Evolutionary conservation across 495 filamentous ascomycete species (phyloP).

Genomic region (Podospora tetraspora): DNA sequence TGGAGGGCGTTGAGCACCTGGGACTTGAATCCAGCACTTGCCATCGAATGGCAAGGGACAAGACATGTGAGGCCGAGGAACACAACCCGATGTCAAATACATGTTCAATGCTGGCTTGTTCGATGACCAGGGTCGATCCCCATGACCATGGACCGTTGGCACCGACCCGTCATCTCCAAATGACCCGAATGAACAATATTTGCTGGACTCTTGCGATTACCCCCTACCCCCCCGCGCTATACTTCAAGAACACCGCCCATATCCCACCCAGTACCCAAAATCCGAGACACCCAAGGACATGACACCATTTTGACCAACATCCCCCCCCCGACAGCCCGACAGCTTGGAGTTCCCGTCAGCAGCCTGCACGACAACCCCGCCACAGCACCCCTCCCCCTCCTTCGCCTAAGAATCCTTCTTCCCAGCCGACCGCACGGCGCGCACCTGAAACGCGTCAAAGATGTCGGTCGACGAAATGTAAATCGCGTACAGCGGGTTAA

Average conservation of each 20-base stretch:
- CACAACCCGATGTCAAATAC: background rate
- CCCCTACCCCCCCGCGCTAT: background rate
- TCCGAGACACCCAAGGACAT: background rate
- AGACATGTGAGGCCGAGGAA: background rate
- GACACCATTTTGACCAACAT: background rate
- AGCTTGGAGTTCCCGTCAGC: background rate
- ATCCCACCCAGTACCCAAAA: background rate
- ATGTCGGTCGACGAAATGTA: slow-evolving; percentile 60
- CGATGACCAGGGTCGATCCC: too few relatives aligned
- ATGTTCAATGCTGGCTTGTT: background rate
- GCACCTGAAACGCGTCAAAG: slow-evolving; percentile 47
- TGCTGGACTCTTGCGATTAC: background rate
- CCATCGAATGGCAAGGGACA: background rate
- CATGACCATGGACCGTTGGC: too few relatives aligned
- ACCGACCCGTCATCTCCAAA: background rate
- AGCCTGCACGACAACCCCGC: background rate
- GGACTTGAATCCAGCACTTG: background rate
- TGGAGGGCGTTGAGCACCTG: background rate
- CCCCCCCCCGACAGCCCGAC: background rate
- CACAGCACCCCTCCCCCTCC: slow-evolving; percentile 6
- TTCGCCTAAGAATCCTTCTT: slow-evolving; percentile 24
- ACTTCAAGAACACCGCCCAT: background rate
- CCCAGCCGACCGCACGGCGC: slow-evolving; percentile 21
- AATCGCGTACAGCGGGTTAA: slow-evolving; percentile 70
- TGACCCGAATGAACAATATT: background rate